These are phyloP conservation scores for Colletotrichum lupini DNA, from an alignment of 2,329 filamentous ascomycete genomes.

Conservation along the genomic window DNA sequence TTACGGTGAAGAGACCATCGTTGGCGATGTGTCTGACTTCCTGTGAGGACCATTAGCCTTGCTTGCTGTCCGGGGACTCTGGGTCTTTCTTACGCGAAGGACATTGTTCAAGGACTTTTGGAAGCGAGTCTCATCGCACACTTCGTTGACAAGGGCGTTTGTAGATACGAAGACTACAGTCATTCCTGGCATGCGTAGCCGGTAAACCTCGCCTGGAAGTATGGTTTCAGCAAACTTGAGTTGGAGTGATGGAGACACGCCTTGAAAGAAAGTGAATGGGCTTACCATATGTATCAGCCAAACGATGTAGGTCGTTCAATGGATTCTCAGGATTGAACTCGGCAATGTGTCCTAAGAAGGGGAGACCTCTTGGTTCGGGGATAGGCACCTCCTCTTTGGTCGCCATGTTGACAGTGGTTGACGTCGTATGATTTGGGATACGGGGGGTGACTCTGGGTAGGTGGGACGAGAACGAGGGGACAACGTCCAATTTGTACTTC, in stretches of 20 bases:
- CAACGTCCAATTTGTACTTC: neutral
- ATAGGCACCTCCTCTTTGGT: conserved; percentile 32
- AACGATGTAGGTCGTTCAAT: conserved; percentile 61
- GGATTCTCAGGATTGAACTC: conserved; percentile 72
- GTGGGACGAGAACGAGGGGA: neutral
- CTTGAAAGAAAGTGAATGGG: neutral
- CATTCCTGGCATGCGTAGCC: conserved; percentile 59
- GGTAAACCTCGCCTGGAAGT: conserved; percentile 66
- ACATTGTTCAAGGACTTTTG: conserved; percentile 63
- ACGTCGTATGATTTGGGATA: neutral
- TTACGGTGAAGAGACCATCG: conserved; percentile 39
- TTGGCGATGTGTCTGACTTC: conserved; percentile 70
- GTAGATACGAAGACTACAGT: conserved; percentile 63
- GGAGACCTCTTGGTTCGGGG: conserved; percentile 67
- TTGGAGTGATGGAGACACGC: too few relatives aligned
- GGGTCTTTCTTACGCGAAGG: conserved; percentile 44
- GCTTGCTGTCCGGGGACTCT: too few relatives aligned
- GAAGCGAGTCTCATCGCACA: conserved; percentile 75
- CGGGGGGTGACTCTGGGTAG: neutral
- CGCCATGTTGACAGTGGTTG: conserved; percentile 40
- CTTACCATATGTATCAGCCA: conserved; percentile 75
- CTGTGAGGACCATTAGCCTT: conserved; percentile 33
- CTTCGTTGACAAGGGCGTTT: conserved; percentile 69
- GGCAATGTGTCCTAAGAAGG: conserved; percentile 72
- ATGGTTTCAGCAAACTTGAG: neutral